A percentile compares a stretch with the other conserved stretches of the same genome.
Evolutionary conservation across 768 basidiomycete species (phyloP).

Genomic region (Boletus sp.): DNA sequence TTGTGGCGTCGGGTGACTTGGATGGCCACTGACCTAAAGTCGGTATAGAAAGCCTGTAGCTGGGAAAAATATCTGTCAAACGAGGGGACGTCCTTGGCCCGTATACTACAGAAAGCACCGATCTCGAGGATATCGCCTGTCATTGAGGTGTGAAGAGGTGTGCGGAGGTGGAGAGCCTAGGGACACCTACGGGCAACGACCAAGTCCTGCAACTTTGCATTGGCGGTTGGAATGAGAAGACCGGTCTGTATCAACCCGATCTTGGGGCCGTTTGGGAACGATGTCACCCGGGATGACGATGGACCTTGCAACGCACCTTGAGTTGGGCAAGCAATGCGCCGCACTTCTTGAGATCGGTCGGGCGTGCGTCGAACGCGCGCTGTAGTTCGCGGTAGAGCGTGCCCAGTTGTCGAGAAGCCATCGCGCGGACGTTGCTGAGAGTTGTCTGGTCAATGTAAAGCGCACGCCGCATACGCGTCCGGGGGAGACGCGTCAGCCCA

Average conservation of each 20-base stretch:
- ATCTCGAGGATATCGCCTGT: slow-evolving; percentile 94
- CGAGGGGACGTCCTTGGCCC: slow-evolving; percentile 81
- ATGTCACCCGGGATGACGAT: neutral
- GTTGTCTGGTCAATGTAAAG: neutral
- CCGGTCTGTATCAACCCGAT: slow-evolving; percentile 75
- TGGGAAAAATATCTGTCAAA: slow-evolving; percentile 96
- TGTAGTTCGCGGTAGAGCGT: slow-evolving; percentile 63
- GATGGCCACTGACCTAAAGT: slow-evolving; percentile 57
- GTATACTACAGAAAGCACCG: slow-evolving; percentile 91
- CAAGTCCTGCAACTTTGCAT: slow-evolving; percentile 64
- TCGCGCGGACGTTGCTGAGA: slow-evolving; percentile 20
- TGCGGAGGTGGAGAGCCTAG: neutral
- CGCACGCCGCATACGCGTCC: slow-evolving; percentile 30
- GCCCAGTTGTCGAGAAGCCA: slow-evolving; percentile 54
- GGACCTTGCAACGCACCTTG: slow-evolving; percentile 49
- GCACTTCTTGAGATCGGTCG: slow-evolving; percentile 66
- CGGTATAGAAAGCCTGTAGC: slow-evolving; percentile 85
- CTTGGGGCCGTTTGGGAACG: slow-evolving; percentile 35
- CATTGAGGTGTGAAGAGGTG: neutral
- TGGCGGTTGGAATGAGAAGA: slow-evolving; percentile 67
- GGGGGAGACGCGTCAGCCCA: slow-evolving; percentile 51
- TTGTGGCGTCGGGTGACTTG: slow-evolving; percentile 3
- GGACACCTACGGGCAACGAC: slow-evolving; percentile 62
- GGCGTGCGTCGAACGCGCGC: slow-evolving; percentile 60
- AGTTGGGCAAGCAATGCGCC: slow-evolving; percentile 63